Evolutionary conservation across 2,329 filamentous ascomycete genomes (phyloP), one percentile per base, ranked within the genome.

Genomic region (Ascochyta clinopodiicola): DNA sequence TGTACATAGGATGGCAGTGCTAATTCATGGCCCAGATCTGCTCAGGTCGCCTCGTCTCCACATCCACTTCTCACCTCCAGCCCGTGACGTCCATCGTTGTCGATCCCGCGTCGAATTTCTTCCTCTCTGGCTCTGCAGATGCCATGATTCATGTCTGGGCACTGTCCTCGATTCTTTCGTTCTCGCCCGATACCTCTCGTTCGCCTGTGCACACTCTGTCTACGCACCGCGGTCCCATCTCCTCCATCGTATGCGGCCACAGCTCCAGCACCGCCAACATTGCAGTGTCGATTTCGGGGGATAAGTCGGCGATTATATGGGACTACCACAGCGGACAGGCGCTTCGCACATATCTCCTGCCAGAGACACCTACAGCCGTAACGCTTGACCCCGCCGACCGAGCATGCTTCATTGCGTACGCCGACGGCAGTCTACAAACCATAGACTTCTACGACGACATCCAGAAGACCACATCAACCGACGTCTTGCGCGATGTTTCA

Each of bases 61-160:
- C 91, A 8, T 86, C 88, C 15, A 86, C 90, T 50, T 87, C 89
- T 60, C 91, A 96, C 78, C 84, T 96, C 21, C 91, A 94, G 75
- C 82, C 87, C 19, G 86, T 98, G 25, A 92, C 90, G 22, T 88
- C 87, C 70, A 80, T 98, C 51, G 87, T 85, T 34, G 82, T 88
- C 24, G 85, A 88, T 68, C 84, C 87, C 10, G 89, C 88, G 37
- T 88, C 86, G 42, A 86, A 86, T 66, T 88, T 92, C 75, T 77
- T 95, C 46, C 81, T 95, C 45, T 91, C 90, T 1, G 91, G 88
- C 36, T 94, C 91, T 2, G 85, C 88, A 64, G 95, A 99, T 79
- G 90, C 92, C 46, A 96, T 91, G 73, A 84, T 97, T 60, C 91
- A 96, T 75, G 88, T 98, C 57, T 99, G 95, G 95, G 91, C 91